phyloP scores from a whole-genome alignment of 2,329 filamentous ascomycete genomes.

The Fusarium coffeatum region DNA sequence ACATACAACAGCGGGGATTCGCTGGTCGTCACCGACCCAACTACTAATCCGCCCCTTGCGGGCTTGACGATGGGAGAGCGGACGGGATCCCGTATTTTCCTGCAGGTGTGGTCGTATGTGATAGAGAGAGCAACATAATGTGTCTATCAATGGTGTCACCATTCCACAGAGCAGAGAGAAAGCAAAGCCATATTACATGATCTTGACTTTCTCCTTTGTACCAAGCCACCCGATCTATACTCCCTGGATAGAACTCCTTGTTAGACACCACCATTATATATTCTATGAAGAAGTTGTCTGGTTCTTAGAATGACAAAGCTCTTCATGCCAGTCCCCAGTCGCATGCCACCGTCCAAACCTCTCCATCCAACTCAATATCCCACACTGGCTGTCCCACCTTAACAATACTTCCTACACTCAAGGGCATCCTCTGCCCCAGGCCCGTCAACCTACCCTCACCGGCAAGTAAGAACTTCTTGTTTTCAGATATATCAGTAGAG shows the following conservation, averaged over 20 bases:
- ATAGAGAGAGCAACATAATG: background rate
- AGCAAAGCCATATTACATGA: background rate
- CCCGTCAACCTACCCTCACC: slow-evolving; percentile 55
- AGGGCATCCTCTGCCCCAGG: slow-evolving; percentile 46
- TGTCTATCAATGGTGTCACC: background rate
- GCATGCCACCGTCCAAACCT: slow-evolving; percentile 54
- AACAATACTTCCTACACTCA: slow-evolving; percentile 49
- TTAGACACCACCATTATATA: background rate
- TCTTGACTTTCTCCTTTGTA: background rate
- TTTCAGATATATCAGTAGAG: background rate
- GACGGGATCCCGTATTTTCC: slow-evolving; percentile 36
- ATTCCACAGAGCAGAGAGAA: background rate
- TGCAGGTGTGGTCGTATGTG: slow-evolving; percentile 34
- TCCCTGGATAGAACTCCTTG: background rate
- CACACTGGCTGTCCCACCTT: slow-evolving; percentile 53
- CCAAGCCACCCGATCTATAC: no score
- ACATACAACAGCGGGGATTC: slow-evolving; percentile 34
- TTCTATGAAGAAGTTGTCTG: background rate
- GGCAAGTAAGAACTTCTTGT: slow-evolving; percentile 50
- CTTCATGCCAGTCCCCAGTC: slow-evolving; percentile 50
- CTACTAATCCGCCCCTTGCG: slow-evolving; percentile 28
- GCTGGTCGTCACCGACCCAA: slow-evolving; percentile 20
- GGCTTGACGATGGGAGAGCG: slow-evolving; percentile 34
- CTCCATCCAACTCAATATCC: slow-evolving; percentile 52
- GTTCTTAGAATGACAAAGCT: background rate